Evolutionary conservation across 2,329 filamentous ascomycete genomes (phyloP), one percentile per base, ranked within the genome.

Genomic region (Aspergillus latus): DNA sequence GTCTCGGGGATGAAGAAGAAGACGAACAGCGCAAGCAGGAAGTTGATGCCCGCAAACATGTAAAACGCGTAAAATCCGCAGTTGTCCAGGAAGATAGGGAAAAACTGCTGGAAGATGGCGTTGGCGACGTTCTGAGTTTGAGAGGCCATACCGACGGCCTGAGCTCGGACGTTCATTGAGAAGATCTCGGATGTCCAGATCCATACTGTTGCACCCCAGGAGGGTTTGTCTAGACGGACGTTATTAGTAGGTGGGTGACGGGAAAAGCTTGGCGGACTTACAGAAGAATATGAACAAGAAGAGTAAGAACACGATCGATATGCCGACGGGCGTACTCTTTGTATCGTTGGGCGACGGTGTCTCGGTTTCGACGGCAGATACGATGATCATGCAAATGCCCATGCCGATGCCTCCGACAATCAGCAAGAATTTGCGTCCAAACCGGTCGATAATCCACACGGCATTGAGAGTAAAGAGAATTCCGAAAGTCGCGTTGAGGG

Each of bases 391-490:
- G 75, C 86, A 89, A 8, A 84, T 58, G 3, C 81, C 84, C 82
- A 90, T 90, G 37, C 87, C 87, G 44, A 86, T 72, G 40, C 82
- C 86, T 65, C 88, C 87, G 36, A 85, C 78, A 54, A 90, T 85
- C 65, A 90, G 80, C 56, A 90, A 76, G 77, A 87, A 86, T 64
- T 87, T 86, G 51, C 87, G 82, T 37, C 87, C 88, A 62, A 87
- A 89, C 49, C 86, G 81, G 69, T 90, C 87, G 34, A 88, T 85
- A 4, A 86, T 88, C 86, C 87, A 90, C 37, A 86, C 82, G 11
- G 87, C 87, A 62, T 89, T 89, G 44, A 89, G 77, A 0, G 87
- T 90, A 73, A 90, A 90, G 21, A 89, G 58, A 60, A 90, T 90
- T 55, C 85, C 85, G 62, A 86, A 87, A 5, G 87, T 90, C 40